These are phyloP conservation scores for Penicillium dipodomyicola DNA, from an alignment of 495 filamentous ascomycete species.

Conservation along the genomic window DNA sequence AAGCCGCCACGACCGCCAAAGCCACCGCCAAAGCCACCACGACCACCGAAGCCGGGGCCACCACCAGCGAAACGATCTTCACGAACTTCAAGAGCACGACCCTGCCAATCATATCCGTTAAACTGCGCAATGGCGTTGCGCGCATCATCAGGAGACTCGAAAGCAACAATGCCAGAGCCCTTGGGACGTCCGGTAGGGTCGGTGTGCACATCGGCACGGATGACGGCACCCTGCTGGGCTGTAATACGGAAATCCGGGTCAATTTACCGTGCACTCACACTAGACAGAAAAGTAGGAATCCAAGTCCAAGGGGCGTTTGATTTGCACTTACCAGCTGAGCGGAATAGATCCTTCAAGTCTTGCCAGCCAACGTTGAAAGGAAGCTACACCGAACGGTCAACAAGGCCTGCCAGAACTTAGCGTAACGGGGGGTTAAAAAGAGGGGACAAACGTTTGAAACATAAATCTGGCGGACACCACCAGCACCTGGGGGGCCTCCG, in stretches of 20 bases:
- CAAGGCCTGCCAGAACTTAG: slow-evolving; percentile 19
- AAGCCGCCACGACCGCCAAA: slow-evolving; percentile 50
- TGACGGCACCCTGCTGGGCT: slow-evolving; percentile 75
- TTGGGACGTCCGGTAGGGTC: slow-evolving; percentile 90
- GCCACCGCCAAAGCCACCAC: slow-evolving; percentile 47
- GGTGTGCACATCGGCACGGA: slow-evolving; percentile 93
- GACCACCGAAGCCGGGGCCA: slow-evolving; percentile 47
- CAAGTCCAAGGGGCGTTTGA: slow-evolving; percentile 12
- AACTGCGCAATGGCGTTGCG: slow-evolving; percentile 94
- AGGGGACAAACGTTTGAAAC: slow-evolving; percentile 89
- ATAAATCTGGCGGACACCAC: slow-evolving; percentile 83
- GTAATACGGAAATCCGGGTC: slow-evolving; percentile 39
- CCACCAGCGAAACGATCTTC: slow-evolving; percentile 88
- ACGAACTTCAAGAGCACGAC: slow-evolving; percentile 86
- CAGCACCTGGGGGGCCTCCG: slow-evolving; percentile 53
- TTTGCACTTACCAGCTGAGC: slow-evolving; percentile 81
- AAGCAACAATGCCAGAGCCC: slow-evolving; percentile 95
- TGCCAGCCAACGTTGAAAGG: slow-evolving; percentile 98
- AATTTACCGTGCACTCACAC: slow-evolving; percentile 24
- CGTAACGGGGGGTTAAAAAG: slow-evolving; percentile 24
- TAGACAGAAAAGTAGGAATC: slow-evolving; percentile 13
- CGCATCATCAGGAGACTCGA: slow-evolving; percentile 90
- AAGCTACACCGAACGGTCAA: slow-evolving; percentile 61
- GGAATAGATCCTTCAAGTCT: slow-evolving; percentile 98
- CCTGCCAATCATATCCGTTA: slow-evolving; percentile 99